Evolutionary conservation across 2,329 filamentous ascomycete species (phyloP).

Genomic region (Penicillium sp.): DNA sequence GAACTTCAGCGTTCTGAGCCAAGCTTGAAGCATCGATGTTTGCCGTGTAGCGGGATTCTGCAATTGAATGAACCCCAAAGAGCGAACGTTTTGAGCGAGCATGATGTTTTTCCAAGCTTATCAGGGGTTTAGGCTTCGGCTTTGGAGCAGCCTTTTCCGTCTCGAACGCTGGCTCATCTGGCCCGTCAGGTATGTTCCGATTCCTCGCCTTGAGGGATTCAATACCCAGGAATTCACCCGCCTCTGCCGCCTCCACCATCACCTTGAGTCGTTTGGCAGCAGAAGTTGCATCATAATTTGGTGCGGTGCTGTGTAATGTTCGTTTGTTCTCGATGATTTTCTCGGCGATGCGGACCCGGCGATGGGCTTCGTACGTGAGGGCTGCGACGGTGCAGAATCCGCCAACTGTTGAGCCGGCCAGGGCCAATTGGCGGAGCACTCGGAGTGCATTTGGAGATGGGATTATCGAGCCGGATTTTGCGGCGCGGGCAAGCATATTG

Average conservation of each 20-base stretch:
- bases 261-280: slow-evolving; percentile 37
- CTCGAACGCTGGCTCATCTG: slow-evolving; percentile 1
- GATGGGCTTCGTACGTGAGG: slow-evolving; percentile 44
- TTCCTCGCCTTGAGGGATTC: slow-evolving; percentile 36
- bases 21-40: background rate
- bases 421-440: slow-evolving; percentile 36
- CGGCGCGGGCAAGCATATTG: slow-evolving; percentile 35
- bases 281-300: slow-evolving; percentile 42
- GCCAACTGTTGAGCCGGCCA: slow-evolving; percentile 40
- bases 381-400: slow-evolving; percentile 42
- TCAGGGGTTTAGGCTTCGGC: slow-evolving; percentile 1
- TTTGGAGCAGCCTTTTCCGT: background rate
- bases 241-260: slow-evolving; percentile 47
- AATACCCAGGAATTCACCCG: slow-evolving; percentile 42
- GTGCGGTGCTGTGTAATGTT: slow-evolving; percentile 40
- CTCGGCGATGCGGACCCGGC: slow-evolving; percentile 42
- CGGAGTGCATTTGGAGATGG: slow-evolving; percentile 47
- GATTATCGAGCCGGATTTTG: slow-evolving; percentile 31
- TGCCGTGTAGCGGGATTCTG: background rate
- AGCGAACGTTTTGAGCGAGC: background rate
- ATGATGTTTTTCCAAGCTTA: slow-evolving; percentile 3
- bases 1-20: slow-evolving; percentile 7
- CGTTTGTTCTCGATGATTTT: slow-evolving; percentile 46
- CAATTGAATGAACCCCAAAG: background rate
- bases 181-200: background rate